Conservation (phyloP, 768 basidiomycete genomes). For the Tylopilus cervinicoccineus region DNA sequence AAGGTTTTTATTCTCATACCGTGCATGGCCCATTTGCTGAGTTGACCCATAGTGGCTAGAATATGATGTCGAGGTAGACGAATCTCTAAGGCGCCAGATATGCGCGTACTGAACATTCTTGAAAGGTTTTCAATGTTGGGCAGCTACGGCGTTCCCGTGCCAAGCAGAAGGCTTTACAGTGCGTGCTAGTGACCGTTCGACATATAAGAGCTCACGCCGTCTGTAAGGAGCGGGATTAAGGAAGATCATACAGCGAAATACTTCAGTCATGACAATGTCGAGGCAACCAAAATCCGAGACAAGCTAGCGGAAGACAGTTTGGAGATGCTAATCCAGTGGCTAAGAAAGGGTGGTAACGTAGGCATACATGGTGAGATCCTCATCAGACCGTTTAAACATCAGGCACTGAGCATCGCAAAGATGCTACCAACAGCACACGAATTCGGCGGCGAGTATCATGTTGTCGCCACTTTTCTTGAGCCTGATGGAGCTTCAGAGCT, state of each 20-base stretch:
- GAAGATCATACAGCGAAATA: slow-evolving; percentile 90
- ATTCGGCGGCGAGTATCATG: slow-evolving; percentile 54
- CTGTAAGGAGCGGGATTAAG: slow-evolving; percentile 66
- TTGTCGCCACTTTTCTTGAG: not conserved
- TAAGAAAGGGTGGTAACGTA: slow-evolving; percentile 94
- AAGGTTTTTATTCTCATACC: slow-evolving; percentile 50
- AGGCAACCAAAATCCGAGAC: slow-evolving; percentile 76
- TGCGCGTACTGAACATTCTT: slow-evolving; percentile 1
- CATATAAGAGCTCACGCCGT: slow-evolving; percentile 4
- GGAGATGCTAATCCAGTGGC: slow-evolving; percentile 92
- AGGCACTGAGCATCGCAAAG: slow-evolving; percentile 37
- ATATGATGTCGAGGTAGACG: slow-evolving; percentile 85
- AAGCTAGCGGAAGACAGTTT: slow-evolving; percentile 85
- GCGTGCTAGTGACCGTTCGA: slow-evolving; percentile 10
- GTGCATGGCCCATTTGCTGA: slow-evolving; percentile 4
- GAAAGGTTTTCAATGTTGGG: slow-evolving; percentile 95
- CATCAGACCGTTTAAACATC: not conserved
- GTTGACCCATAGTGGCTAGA: slow-evolving; percentile 82
- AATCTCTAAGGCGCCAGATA: not conserved
- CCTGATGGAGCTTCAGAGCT: slow-evolving; percentile 43
- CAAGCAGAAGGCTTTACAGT: slow-evolving; percentile 74
- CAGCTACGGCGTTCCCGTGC: slow-evolving; percentile 89
- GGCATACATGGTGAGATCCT: slow-evolving; percentile 82
- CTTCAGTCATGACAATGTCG: slow-evolving; percentile 82
- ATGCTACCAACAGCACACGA: slow-evolving; percentile 93